Conservation (phyloP, 345 rosid genomes). For the Balakata baccata region DNA sequence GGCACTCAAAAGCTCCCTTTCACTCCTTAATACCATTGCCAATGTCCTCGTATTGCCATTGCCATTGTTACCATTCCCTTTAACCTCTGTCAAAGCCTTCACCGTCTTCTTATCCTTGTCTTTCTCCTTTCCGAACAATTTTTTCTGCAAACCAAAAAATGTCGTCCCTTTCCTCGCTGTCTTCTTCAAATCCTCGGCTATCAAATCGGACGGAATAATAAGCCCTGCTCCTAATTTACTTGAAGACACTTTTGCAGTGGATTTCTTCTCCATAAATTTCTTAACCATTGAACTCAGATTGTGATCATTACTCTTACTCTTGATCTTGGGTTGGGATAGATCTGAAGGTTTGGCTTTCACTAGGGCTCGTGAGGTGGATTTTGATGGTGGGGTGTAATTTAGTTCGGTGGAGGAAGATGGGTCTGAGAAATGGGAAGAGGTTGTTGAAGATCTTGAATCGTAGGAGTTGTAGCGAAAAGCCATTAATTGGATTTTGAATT, state of each 20-base stretch:
- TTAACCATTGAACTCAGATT: slow-evolving; percentile 61
- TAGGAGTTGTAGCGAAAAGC: slow-evolving; percentile 74
- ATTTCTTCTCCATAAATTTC: slow-evolving; percentile 65
- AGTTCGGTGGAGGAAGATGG: slow-evolving; percentile 55
- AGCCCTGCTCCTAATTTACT: slow-evolving; percentile 34
- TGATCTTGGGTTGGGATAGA: slow-evolving; percentile 25
- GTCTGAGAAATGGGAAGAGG: slow-evolving; percentile 54
- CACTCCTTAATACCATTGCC: slow-evolving; percentile 88
- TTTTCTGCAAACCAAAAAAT: slow-evolving; percentile 62
- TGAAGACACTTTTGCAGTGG: slow-evolving; percentile 24
- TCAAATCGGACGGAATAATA: slow-evolving; percentile 51
- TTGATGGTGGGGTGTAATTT: slow-evolving; percentile 20
- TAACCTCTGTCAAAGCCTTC: slow-evolving; percentile 71
- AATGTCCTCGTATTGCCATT: slow-evolving; percentile 56
- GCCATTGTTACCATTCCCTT: slow-evolving; percentile 37
- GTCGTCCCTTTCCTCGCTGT: slow-evolving; percentile 46
- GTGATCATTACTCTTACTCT: slow-evolving; percentile 14
- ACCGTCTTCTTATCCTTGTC: slow-evolving; percentile 44
- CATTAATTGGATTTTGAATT: slow-evolving; percentile 19
- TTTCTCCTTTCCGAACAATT: slow-evolving; percentile 59
- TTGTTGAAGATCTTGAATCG: slow-evolving; percentile 67
- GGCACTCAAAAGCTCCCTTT: slow-evolving; percentile 71
- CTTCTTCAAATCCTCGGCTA: slow-evolving; percentile 72
- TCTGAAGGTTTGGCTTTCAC: slow-evolving; percentile 52
- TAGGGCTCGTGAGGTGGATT: slow-evolving; percentile 43